These are phyloP conservation scores for Populus davidiana DNA, from an alignment of 345 rosid species.

Conservation along the genomic window DNA sequence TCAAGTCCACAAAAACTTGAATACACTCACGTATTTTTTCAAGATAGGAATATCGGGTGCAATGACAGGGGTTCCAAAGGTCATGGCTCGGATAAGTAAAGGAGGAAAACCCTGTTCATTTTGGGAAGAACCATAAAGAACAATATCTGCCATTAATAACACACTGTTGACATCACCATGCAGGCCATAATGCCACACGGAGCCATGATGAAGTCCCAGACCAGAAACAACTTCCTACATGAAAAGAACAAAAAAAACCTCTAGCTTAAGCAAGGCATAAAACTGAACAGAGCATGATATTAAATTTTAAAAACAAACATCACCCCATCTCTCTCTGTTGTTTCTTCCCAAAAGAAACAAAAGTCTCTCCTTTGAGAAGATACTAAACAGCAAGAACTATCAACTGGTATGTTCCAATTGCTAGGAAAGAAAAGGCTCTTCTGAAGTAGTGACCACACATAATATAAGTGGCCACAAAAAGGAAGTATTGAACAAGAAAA, in stretches of 20 bases:
- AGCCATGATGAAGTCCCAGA: constrained; percentile 66
- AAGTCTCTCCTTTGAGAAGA: not conserved
- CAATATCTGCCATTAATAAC: constrained; percentile 77
- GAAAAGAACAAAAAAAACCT: not conserved
- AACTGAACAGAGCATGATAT: not conserved
- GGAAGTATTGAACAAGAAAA: not conserved
- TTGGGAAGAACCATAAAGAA: constrained; percentile 88
- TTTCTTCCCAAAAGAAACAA: not conserved
- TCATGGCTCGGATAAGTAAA: constrained; percentile 82
- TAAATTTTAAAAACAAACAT: not conserved
- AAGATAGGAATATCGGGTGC: constrained; percentile 73
- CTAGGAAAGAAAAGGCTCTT: not conserved
- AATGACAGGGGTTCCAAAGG: constrained; percentile 68
- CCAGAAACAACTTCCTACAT: constrained; percentile 73
- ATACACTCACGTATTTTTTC: constrained; percentile 65
- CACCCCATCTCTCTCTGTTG: not conserved
- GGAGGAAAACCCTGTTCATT: constrained; percentile 92
- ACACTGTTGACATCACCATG: constrained; percentile 65
- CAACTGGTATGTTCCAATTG: not conserved
- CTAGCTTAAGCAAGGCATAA: not conserved
- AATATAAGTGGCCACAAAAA: not conserved
- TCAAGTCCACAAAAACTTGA: constrained; percentile 4
- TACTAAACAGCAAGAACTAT: not conserved
- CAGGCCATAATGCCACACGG: constrained; percentile 72
- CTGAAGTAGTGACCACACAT: not conserved